Evolutionary conservation across 345 rosid species (phyloP), one percentile per base, ranked within the genome.

Genomic region (Eutrema yunnanense): DNA sequence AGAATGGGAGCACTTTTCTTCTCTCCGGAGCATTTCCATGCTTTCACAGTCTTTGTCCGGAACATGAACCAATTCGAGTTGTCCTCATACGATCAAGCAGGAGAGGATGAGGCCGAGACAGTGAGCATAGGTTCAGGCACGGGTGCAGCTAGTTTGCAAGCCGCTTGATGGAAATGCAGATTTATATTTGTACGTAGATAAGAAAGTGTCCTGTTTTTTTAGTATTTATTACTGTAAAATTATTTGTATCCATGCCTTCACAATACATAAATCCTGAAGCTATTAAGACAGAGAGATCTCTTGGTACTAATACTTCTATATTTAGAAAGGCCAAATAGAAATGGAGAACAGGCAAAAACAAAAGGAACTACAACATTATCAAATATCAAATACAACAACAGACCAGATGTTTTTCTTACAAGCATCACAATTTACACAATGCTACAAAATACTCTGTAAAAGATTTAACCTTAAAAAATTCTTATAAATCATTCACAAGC

Each of bases 1-100:
- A 86, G 98, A 78, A 94, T 91, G 98, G 98, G 98, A 75, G 98
- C 96, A 3, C 79, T 82, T 50, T 94, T 94, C 84, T 94, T 94
- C 85, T 91, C 98, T 2, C 98, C 98, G 0, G 92, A 89, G 44
- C 97, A 91, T 81, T 91, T 94, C 42, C 95, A 90, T 30, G 77
- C 80, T 5, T 94, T 94, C 77, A 86, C 95, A 2, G 73, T 79
- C 60, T 89, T 94, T 70, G 88, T 89, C 9, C 78, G 92, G 71
- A 83, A 82, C 77, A 80, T 89, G 26, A 75, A 69, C 65, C 89
- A 84, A 77, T 82, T 79, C 0, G 80, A 70, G 72, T 59, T 83
- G 77, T 79, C 84, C 51, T 14, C 83, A 0, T 88, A 91, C 27
- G 96, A 91, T 79, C 78, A 71, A 90, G 97, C 74, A 69, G 87